Base-by-base conservation (phyloP, 495 filamentous ascomycete genomes). In the Penicillium antarcticum region DNA sequence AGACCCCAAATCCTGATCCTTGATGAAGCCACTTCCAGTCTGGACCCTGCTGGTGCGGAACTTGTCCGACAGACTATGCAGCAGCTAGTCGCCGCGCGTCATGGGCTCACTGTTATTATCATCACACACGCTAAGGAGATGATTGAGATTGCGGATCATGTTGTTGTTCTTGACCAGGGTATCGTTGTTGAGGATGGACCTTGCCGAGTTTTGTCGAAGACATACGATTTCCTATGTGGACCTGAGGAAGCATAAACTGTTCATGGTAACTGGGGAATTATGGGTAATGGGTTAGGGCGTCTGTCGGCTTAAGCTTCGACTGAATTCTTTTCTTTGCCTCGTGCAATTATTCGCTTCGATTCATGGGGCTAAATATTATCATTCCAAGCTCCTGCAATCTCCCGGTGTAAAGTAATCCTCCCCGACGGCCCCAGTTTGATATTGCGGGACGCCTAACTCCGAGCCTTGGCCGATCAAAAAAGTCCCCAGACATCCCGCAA, bases 21-120 rank as follows among this genome's bases (percentile, higher is more conserved):
- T 11, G 94, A 98, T 52, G 94, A 97, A 65, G 87, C 92, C 4
- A 97, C 94, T 0, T 87, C 83, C 23, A 84, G 83, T 29, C 68
- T 98, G 11, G 94, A 98, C 62, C 75, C 74, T 0, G 79, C 83
- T 51, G 84, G 76, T n/a, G 87, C 88, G 1, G 79, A 74, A 31
- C 69, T 78, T 5, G 79, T 98, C 12, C 73, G 85, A n/a, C 65
- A 77, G 18, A 84, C 86, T 4, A 75, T 97, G 17, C 54, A 64
- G 23, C 55, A 61, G 8, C 71, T 86, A 33, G 65, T 66, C 34
- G 52, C 67, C 1, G 49, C 55, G 1, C 62, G 52, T 3, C 40
- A 55, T 5, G 70, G 73, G 17, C 60, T 80, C 13, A 79, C 77
- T 0, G 74, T 80, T 0, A 60, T 96, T 42, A 80, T 89, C 17